Evolutionary conservation across 345 rosid genomes (phyloP).

Genomic region (Leavenworthia alabamica): DNA sequence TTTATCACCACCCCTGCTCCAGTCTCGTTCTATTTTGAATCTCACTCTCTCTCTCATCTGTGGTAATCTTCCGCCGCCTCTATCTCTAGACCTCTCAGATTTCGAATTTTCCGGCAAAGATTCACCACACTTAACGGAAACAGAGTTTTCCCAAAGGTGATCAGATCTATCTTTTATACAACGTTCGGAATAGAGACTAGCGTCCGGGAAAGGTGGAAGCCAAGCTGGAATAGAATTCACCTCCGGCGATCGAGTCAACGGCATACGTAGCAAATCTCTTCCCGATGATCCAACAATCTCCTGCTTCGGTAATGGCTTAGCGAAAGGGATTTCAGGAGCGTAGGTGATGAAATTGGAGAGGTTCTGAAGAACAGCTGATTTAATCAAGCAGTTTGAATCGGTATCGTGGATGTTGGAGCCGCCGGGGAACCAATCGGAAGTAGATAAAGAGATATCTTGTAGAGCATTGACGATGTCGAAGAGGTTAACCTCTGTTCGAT

Average conservation of each 20-base stretch:
- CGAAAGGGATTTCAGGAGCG: slow-evolving; percentile 51
- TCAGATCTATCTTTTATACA: slow-evolving; percentile 5
- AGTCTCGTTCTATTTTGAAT: slow-evolving; percentile 12
- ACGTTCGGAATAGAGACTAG: slow-evolving; percentile 1
- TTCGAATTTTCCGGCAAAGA: neutral
- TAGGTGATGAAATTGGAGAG: slow-evolving; percentile 33
- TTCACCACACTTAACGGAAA: neutral
- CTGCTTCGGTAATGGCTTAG: slow-evolving; percentile 38
- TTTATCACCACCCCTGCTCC: neutral
- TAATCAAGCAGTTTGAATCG: slow-evolving; percentile 22
- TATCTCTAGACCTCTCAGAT: neutral
- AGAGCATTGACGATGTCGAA: slow-evolving; percentile 46
- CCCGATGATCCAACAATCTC: neutral
- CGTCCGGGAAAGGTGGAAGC: slow-evolving; percentile 31
- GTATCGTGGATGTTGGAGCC: slow-evolving; percentile 30
- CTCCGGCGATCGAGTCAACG: neutral
- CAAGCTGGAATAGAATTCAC: slow-evolving; percentile 11
- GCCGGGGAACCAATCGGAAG: slow-evolving; percentile 39
- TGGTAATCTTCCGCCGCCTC: neutral
- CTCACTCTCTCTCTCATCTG: slow-evolving; percentile 14
- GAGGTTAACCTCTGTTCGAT: slow-evolving; percentile 48
- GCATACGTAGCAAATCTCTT: neutral
- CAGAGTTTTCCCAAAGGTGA: slow-evolving; percentile 24
- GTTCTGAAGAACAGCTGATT: slow-evolving; percentile 30
- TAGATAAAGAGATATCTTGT: slow-evolving; percentile 30